Conservation (phyloP, 2,329 filamentous ascomycete genomes). For the Trematosphaeria pertusa region DNA sequence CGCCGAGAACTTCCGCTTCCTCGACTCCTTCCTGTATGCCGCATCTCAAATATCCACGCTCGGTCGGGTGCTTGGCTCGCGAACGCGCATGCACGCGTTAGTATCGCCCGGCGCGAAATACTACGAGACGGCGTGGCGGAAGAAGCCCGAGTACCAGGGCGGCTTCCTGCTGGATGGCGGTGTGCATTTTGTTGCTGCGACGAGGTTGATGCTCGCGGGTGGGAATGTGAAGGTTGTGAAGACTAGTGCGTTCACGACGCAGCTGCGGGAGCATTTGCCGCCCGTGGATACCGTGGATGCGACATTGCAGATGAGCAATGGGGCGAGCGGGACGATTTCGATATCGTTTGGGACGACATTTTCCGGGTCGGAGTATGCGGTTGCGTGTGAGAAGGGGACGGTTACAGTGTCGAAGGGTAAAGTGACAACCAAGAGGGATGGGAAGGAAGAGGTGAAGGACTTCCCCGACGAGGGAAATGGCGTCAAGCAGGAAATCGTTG, state of each 20-base stretch:
- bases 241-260: constrained; percentile 63
- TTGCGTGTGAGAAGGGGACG: constrained; percentile 65
- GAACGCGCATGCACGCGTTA: constrained; percentile 53
- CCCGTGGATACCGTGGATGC: constrained; percentile 73
- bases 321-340: constrained; percentile 63
- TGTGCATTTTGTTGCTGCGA: constrained; percentile 72
- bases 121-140: constrained; percentile 68
- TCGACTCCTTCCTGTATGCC: constrained; percentile 62
- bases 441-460: constrained; percentile 48
- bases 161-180: constrained; percentile 80
- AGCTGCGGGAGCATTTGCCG: constrained; percentile 63
- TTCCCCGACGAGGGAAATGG: constrained; percentile 60
- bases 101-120: constrained; percentile 62
- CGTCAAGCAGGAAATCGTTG: constrained; percentile 66
- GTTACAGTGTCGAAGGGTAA: constrained; percentile 58
- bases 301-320: constrained; percentile 61
- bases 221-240: constrained; percentile 52
- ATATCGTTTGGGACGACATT: constrained; percentile 66
- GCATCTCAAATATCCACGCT: constrained; percentile 58
- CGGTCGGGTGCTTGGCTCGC: constrained; percentile 64
- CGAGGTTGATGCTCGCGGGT: constrained; percentile 64
- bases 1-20: constrained; percentile 77
- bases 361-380: constrained; percentile 60
- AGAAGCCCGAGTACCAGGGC: constrained; percentile 73
- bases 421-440: constrained; percentile 31